phyloP scores from a whole-genome alignment of 805 yeast species.

The Candida piceae region DNA sequence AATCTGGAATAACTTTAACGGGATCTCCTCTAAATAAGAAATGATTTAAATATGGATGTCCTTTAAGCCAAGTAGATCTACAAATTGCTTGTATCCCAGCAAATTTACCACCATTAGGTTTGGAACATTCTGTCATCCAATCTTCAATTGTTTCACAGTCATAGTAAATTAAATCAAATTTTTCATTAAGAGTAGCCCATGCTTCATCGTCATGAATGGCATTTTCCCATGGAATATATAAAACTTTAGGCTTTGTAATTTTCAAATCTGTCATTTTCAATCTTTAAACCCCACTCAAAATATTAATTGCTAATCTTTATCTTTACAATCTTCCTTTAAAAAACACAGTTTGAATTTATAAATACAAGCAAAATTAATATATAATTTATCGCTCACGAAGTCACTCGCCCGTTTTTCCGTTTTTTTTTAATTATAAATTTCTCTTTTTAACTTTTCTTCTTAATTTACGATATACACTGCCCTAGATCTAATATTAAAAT shows the following conservation, averaged over 20 bases:
- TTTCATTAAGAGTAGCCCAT: constrained; percentile 33
- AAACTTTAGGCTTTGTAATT: constrained; percentile 26
- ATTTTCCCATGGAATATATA: constrained; percentile 35
- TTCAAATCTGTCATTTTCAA: not conserved
- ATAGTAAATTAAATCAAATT: constrained; percentile 31
- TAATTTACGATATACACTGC: too few species aligned
- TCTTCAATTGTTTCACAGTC: constrained; percentile 32
- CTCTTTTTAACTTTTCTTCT: too few species aligned
- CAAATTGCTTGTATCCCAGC: constrained; percentile 34
- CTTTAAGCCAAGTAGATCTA: constrained; percentile 35
- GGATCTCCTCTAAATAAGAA: constrained; percentile 31
- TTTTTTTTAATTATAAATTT: too few species aligned
- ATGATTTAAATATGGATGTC: constrained; percentile 34
- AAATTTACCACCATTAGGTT: constrained; percentile 34
- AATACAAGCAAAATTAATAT: too few species aligned
- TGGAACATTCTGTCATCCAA: constrained; percentile 30
- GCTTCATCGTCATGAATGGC: constrained; percentile 34
- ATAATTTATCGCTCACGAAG: too few species aligned
- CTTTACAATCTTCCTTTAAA: too few species aligned
- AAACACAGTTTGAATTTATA: too few species aligned
- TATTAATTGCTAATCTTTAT: too few species aligned
- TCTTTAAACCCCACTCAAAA: too few species aligned
- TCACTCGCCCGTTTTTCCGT: too few species aligned
- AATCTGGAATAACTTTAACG: constrained; percentile 28
- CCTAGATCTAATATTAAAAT: too few species aligned